Conservation (phyloP, 1,284 basidiomycete genomes). For the Cryptococcus sp. region DNA sequence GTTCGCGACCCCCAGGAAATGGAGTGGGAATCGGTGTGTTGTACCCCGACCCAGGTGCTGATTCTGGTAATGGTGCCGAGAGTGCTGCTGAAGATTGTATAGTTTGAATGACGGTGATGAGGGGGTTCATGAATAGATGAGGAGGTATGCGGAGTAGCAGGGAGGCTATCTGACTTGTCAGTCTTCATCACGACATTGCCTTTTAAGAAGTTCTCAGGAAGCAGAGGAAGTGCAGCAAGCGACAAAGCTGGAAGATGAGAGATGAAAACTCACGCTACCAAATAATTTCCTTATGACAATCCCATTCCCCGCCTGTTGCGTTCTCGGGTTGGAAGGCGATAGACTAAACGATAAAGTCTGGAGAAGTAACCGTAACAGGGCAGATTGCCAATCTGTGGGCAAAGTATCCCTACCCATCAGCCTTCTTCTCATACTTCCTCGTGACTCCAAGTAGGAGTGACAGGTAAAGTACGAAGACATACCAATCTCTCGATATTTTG, state of each 20-base stretch:
- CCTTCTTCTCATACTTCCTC: background rate
- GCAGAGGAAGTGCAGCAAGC: background rate
- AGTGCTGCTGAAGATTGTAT: conserved; percentile 29
- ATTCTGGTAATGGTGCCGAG: conserved; percentile 30
- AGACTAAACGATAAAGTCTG: conserved; percentile 34
- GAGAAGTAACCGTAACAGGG: conserved; percentile 40
- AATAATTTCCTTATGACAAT: conserved; percentile 79
- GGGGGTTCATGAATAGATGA: conserved; percentile 35
- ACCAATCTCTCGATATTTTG: conserved; percentile 87
- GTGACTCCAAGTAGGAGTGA: background rate
- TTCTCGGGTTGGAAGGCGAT: conserved; percentile 29
- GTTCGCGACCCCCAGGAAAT: background rate
- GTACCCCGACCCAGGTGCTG: conserved; percentile 33
- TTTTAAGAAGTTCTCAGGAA: background rate
- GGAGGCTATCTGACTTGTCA: conserved; percentile 31
- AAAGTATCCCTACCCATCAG: conserved; percentile 39
- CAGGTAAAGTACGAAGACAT: conserved; percentile 28
- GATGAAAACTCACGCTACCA: conserved; percentile 61
- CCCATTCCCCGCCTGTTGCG: conserved; percentile 36
- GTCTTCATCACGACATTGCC: background rate
- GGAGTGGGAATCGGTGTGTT: conserved; percentile 48
- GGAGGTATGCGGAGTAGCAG: conserved; percentile 40
- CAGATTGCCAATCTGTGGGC: conserved; percentile 37
- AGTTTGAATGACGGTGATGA: conserved; percentile 35
- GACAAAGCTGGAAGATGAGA: background rate